Evolutionary conservation across 2,329 filamentous ascomycete genomes (phyloP).

Genomic region (Fusarium sp.): DNA sequence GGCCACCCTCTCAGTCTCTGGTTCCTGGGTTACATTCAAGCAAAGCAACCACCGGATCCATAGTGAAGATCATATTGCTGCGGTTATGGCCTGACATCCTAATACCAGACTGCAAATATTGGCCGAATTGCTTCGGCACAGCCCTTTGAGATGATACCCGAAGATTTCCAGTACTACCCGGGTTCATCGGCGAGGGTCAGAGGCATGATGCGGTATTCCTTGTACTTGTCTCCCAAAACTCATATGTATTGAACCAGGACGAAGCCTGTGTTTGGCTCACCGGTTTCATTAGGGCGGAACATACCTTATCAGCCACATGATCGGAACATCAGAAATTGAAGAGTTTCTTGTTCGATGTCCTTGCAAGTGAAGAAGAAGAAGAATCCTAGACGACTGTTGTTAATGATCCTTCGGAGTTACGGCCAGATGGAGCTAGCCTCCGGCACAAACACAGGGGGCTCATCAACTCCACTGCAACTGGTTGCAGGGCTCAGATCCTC

Average conservation of each 20-base stretch:
- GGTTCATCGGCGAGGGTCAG: not conserved
- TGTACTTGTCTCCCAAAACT: not conserved
- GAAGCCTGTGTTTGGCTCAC: not conserved
- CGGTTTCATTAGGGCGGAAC: not conserved
- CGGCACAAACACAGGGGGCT: slow-evolving; percentile 6
- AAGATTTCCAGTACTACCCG: slow-evolving; percentile 10
- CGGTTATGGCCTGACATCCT: slow-evolving; percentile 5
- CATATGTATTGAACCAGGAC: not conserved
- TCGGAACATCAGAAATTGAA: not conserved
- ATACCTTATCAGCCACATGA: not conserved
- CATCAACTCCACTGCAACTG: slow-evolving; percentile 20
- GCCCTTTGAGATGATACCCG: not conserved
- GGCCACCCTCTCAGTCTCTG: not conserved
- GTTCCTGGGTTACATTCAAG: not conserved
- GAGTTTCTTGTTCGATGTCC: slow-evolving; percentile 11
- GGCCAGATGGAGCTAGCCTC: slow-evolving; percentile 38
- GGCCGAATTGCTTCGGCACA: slow-evolving; percentile 15
- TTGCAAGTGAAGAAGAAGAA: slow-evolving; percentile 6
- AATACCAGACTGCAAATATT: not conserved
- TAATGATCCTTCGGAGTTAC: slow-evolving; percentile 37
- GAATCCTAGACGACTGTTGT: slow-evolving; percentile 14
- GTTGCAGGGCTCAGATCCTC: slow-evolving; percentile 32
- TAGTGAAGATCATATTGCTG: slow-evolving; percentile 22
- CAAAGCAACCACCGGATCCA: slow-evolving; percentile 22
- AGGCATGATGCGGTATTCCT: not conserved